Evolutionary conservation across 768 basidiomycete genomes (phyloP), one percentile per base, ranked within the genome.

Genomic region (Naganishia vishniacii): DNA sequence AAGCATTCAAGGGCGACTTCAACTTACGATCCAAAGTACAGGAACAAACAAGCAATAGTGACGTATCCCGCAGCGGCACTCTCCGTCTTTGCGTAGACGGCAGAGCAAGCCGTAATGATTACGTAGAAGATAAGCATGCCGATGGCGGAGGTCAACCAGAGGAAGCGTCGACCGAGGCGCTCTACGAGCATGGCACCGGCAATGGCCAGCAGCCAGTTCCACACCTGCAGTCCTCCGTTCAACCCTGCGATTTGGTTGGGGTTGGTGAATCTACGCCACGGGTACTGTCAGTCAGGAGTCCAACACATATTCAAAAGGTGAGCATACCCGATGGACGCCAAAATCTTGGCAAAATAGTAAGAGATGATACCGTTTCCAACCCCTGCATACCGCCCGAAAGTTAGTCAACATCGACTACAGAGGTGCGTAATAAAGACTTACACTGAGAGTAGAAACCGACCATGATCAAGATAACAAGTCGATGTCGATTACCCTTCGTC

Each of bases 361-460:
- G 16, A 49, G 56, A 66, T 42, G 23, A 64, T 32, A 26, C 48
- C 51, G 20, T 53, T 53, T 11, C 51, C 51, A 12, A 53, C 51
- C 51, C 51, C 11, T 7, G 7, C 7, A 53, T 31, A 25, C 23
- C 4, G 48, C 26, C 6, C 1, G 32, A 29, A 53, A 16, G 32
- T 29, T 32, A 20, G 32, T 53, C 20, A 28, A 28, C 26, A 47
- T 18, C n/a, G 46, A 7, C 8, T 47, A 28, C n/a, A 18, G 11
- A 20, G 16, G 8, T n/a, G 1, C 28, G 6, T 3, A 53, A 18
- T 29, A 53, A 15, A 26, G 51, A 28, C 26, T 12, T 18, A 88
- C 86, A 88, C 66, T 89, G 88, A 0, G 85, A 85, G 74, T 86
- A 88, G 25, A 86, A 70, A 5, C 84, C 85, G 41, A 88, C 81